These are phyloP conservation scores for Paramecium sexaurelia DNA, from an alignment of 73 alveolate genomes.

Conservation along the genomic window DNA sequence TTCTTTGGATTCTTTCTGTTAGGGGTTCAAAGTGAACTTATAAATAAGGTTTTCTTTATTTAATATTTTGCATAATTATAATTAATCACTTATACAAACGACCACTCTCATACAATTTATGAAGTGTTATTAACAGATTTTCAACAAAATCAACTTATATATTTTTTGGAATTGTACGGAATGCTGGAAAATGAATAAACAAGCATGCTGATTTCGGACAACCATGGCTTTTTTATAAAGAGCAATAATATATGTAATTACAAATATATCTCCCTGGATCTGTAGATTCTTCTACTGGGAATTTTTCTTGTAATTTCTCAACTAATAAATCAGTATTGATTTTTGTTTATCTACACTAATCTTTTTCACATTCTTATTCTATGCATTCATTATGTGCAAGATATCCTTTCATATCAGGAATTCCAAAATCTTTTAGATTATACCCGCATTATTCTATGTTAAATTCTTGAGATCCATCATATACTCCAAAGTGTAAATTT, in stretches of 20 bases:
- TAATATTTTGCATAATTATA: not conserved
- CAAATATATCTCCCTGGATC: conserved; percentile 59
- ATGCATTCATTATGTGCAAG: conserved; percentile 16
- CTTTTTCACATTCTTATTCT: not conserved
- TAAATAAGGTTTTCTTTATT: not conserved
- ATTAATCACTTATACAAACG: not conserved
- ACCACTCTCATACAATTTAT: not conserved
- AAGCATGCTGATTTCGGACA: not conserved
- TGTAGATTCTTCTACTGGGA: not conserved
- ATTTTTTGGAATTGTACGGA: not conserved
- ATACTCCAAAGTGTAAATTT: conserved; percentile 44
- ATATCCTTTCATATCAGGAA: conserved; percentile 58
- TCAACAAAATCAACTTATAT: not conserved
- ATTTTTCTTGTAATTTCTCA: not conserved
- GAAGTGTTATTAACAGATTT: not conserved
- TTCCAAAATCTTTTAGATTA: conserved; percentile 27
- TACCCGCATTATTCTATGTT: conserved; percentile 21
- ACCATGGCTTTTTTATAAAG: not conserved
- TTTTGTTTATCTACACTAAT: not conserved
- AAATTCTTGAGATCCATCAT: conserved; percentile 17
- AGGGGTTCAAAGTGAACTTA: not conserved
- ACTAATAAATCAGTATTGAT: not conserved
- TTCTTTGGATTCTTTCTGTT: not conserved
- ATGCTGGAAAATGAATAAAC: conserved; percentile 52
- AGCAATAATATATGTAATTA: conserved; percentile 42